Percentiles rank a stretch among this genome's conserved stretches.
Conservation (phyloP, 176 grass and related monocot species). For the Pontederia crassipes region DNA sequence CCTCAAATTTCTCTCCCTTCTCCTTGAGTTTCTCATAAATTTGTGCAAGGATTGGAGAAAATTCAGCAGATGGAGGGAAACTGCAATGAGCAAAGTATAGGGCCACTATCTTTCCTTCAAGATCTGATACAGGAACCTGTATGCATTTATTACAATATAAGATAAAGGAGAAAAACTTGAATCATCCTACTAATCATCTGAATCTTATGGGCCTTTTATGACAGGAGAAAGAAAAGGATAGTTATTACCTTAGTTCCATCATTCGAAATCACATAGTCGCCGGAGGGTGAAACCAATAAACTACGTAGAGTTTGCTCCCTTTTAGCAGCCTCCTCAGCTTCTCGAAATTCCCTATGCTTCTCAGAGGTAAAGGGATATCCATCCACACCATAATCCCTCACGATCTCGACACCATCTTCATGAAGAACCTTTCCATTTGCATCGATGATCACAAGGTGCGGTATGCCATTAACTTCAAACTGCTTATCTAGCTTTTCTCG, state of each 20-base stretch:
- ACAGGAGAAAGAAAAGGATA: too few species aligned
- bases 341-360: too few species aligned
- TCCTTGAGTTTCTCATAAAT: not conserved
- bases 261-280: too few species aligned
- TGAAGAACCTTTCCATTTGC: not conserved
- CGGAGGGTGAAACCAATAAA: too few species aligned
- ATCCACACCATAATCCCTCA: too few species aligned
- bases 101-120: constrained; percentile 6
- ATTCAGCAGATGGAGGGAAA: not conserved
- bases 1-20: constrained; percentile 1
- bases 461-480: constrained; percentile 46
- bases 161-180: not conserved
- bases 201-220: too few species aligned
- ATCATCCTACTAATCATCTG: too few species aligned
- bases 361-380: too few species aligned
- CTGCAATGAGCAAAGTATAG: not conserved
- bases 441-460: not conserved
- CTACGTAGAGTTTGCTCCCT: too few species aligned
- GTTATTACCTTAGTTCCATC: constrained; percentile 28
- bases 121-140: constrained; percentile 5
- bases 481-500: constrained; percentile 18
- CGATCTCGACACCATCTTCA: too few species aligned
- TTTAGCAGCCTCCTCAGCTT: too few species aligned
- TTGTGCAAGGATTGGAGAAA: not conserved
- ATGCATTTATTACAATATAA: not conserved